These are phyloP conservation scores for Cladosporium sp. DNA, from an alignment of 2,329 filamentous ascomycete genomes.

Conservation along the genomic window DNA sequence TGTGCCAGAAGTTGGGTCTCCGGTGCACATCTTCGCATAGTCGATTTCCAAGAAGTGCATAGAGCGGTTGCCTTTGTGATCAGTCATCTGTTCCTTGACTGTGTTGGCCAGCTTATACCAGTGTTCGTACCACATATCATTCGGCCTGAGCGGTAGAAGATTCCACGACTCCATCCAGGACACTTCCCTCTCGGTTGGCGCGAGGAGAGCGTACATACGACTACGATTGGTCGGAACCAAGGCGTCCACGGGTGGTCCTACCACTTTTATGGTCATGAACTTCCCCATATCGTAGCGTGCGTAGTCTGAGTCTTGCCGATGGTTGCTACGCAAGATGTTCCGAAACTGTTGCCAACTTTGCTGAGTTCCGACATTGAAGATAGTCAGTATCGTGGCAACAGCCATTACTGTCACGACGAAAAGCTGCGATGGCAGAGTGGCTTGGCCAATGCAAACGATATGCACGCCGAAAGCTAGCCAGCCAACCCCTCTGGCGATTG, in stretches of 20 bases:
- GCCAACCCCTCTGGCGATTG: neutral
- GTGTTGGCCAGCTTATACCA: slow-evolving; percentile 5
- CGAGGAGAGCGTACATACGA: neutral
- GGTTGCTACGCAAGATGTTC: no score
- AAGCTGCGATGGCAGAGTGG: neutral
- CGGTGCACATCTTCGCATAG: no score
- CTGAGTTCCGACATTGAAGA: neutral
- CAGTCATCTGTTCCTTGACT: no score
- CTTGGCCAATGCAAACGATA: neutral
- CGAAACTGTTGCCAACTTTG: neutral
- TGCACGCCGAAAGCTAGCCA: slow-evolving; percentile 3
- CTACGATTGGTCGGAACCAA: neutral
- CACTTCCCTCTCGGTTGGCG: neutral
- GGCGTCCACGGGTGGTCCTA: neutral
- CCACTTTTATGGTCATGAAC: no score
- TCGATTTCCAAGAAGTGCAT: no score
- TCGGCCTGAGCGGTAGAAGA: neutral
- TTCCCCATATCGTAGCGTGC: no score
- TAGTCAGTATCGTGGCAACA: neutral
- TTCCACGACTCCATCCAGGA: neutral
- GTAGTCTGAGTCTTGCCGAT: no score
- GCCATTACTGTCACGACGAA: neutral
- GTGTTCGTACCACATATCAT: neutral
- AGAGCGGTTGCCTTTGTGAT: no score
- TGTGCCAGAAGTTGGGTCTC: no score